Conservation (phyloP, 1,284 basidiomycete species). For the Lignosus rhinocerotis region DNA sequence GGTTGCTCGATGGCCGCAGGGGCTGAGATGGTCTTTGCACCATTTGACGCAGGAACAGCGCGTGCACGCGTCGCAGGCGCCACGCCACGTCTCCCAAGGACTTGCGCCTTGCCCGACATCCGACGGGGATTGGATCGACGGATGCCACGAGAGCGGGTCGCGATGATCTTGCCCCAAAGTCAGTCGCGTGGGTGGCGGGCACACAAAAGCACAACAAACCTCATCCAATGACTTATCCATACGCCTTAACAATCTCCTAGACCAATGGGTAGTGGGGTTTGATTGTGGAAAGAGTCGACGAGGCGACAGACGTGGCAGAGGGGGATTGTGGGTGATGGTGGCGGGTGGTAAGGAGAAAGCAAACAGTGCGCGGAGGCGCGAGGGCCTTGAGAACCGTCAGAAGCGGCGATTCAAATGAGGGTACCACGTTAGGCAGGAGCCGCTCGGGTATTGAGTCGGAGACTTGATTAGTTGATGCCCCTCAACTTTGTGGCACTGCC, state of each 20-base stretch:
- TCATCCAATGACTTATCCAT: conserved; percentile 93
- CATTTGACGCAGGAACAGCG: conserved; percentile 36
- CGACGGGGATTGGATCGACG: conserved; percentile 51
- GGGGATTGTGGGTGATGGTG: conserved; percentile 28
- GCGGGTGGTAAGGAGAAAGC: conserved; percentile 27
- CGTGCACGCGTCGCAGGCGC: conserved; percentile 55
- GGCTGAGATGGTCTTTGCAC: conserved; percentile 39
- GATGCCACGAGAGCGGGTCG: conserved; percentile 53
- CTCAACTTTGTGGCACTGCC: conserved; percentile 12
- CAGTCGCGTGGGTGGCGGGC: conserved; percentile 20
- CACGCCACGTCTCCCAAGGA: conserved; percentile 53
- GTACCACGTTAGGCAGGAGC: neutral
- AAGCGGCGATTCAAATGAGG: conserved; percentile 14
- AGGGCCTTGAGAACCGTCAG: conserved; percentile 5
- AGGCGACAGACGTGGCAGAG: conserved; percentile 22
- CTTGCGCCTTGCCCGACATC: conserved; percentile 43
- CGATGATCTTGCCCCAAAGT: conserved; percentile 64
- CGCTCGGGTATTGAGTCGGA: conserved; percentile 16
- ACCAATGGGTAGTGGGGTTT: neutral
- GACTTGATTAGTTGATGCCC: conserved; percentile 16
- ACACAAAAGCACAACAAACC: conserved; percentile 45
- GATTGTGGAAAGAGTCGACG: conserved; percentile 12
- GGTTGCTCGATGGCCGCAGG: conserved; percentile 40
- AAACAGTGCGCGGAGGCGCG: conserved; percentile 18
- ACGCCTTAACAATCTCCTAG: neutral